These are phyloP conservation scores for Penicillium sp. DNA, from an alignment of 2,329 filamentous ascomycete species.

Conservation along the genomic window DNA sequence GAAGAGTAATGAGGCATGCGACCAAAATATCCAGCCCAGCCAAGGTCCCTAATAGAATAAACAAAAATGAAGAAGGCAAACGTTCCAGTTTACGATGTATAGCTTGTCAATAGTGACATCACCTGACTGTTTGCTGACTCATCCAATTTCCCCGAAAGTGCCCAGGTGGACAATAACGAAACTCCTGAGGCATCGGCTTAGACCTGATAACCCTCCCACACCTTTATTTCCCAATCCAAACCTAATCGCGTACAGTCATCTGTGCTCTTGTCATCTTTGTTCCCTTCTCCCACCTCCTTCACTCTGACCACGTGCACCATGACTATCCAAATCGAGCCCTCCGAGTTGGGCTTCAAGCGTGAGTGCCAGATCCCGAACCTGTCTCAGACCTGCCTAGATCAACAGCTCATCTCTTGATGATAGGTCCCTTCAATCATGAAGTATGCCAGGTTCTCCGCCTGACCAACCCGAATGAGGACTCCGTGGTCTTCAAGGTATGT, in stretches of 20 bases:
- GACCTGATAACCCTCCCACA: conserved; percentile 15
- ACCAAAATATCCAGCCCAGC: neutral
- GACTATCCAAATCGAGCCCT: conserved; percentile 91
- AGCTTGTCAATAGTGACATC: conserved; percentile 26
- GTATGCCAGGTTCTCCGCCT: conserved; percentile 61
- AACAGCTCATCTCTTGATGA: conserved; percentile 21
- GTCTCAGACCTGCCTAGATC: neutral
- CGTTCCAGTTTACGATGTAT: neutral
- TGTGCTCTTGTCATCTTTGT: neutral
- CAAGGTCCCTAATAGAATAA: neutral
- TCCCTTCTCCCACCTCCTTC: neutral
- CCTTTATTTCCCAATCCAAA: conserved; percentile 6
- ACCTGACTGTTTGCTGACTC: conserved; percentile 28
- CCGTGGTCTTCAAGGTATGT: conserved; percentile 63
- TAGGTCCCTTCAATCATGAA: conserved; percentile 63
- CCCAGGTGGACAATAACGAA: conserved; percentile 17
- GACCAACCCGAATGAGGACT: conserved; percentile 55
- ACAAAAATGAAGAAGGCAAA: neutral
- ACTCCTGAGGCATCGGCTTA: conserved; percentile 21
- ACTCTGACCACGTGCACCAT: conserved; percentile 52
- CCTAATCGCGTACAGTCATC: conserved; percentile 5
- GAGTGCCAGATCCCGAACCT: conserved; percentile 21
- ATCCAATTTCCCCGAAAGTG: conserved; percentile 11
- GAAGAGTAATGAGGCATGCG: neutral
- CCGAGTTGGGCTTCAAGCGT: conserved; percentile 93